These are phyloP conservation scores for Naganishia antarctica DNA, from an alignment of 768 basidiomycete species.

Conservation along the genomic window DNA sequence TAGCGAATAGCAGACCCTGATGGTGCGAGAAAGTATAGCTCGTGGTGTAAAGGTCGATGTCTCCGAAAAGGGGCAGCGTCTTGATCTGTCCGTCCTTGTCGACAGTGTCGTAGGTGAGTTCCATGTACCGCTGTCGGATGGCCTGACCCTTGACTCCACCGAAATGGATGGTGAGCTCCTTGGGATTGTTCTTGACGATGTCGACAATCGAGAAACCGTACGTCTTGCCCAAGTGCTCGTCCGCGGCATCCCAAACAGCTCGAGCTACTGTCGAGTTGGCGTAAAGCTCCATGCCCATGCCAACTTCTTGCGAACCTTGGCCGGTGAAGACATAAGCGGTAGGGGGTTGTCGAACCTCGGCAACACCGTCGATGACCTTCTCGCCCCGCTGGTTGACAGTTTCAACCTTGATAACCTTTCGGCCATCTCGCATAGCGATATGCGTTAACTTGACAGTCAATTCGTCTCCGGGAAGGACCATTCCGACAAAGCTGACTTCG, in stretches of 20 bases:
- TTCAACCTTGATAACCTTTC: slow-evolving; percentile 83
- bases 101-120: slow-evolving; percentile 95
- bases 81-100: slow-evolving; percentile 94
- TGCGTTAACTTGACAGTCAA: slow-evolving; percentile 82
- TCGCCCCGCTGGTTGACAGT: slow-evolving; percentile 79
- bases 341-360: slow-evolving; percentile 82
- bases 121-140: slow-evolving; percentile 98
- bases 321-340: slow-evolving; percentile 98
- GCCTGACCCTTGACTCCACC: slow-evolving; percentile 99
- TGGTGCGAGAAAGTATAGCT: slow-evolving; percentile 99
- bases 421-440: slow-evolving; percentile 83
- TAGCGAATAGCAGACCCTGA: slow-evolving; percentile 88
- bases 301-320: slow-evolving; percentile 93
- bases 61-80: slow-evolving; percentile 90
- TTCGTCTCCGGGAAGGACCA: slow-evolving; percentile 88
- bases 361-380: slow-evolving; percentile 85
- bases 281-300: slow-evolving; percentile 99
- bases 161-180: slow-evolving; percentile 96
- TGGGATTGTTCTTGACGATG: slow-evolving; percentile 97
- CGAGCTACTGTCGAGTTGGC: slow-evolving; percentile 85
- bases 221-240: slow-evolving; percentile 83
- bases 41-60: slow-evolving; percentile 89
- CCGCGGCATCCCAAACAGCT: slow-evolving; percentile 95
- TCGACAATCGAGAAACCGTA: slow-evolving; percentile 99
- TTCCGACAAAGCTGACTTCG: slow-evolving; percentile 90